Conservation (phyloP, 1,284 basidiomycete species). For the Trichosporon sp. region DNA sequence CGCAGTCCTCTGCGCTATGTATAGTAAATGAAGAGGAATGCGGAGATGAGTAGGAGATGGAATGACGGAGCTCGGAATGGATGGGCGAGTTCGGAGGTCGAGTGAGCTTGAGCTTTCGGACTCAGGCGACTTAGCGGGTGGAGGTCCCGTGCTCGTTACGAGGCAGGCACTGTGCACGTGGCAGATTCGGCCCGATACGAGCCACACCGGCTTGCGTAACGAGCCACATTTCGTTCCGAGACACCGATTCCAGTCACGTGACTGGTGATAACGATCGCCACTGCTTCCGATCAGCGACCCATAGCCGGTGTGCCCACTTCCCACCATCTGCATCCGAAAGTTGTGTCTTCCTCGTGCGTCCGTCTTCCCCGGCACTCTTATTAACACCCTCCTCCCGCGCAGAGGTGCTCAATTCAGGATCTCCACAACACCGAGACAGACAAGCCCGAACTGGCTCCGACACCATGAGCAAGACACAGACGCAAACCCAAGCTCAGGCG, state of each 20-base stretch:
- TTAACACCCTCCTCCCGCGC: neutral
- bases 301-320: neutral
- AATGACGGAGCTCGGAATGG: neutral
- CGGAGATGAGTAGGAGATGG: neutral
- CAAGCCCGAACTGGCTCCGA: neutral
- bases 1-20: neutral
- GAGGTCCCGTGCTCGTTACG: conserved; percentile 8
- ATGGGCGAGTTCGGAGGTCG: conserved; percentile 1
- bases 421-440: neutral
- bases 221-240: neutral
- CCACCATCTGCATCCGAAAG: neutral
- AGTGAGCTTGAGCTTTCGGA: neutral
- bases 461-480: conserved; percentile 11
- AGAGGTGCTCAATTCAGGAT: neutral
- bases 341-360: neutral
- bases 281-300: neutral
- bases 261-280: neutral
- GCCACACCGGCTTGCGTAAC: neutral
- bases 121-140: neutral
- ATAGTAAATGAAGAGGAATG: neutral
- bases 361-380: neutral
- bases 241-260: neutral
- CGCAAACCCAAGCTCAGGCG: neutral
- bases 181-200: neutral
- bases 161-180: neutral